Evolutionary conservation across 768 basidiomycete species (phyloP), one percentile per base, ranked within the genome.

Genomic region (Obba rivulosa): DNA sequence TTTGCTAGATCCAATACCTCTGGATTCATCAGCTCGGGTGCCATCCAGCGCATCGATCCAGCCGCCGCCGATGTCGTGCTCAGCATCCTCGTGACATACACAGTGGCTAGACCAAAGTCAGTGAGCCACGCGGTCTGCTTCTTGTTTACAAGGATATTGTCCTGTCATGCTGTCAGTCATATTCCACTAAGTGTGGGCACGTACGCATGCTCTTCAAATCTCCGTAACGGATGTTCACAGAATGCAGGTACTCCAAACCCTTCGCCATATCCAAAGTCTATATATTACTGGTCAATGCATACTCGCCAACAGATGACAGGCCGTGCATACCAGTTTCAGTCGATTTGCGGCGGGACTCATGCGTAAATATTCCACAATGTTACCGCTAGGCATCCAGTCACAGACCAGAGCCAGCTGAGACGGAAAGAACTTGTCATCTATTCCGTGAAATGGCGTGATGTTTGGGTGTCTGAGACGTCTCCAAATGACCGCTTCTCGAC

Each of bases 361-460:
- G 2, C 20, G 18, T 14, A 53, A 9, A 37, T 49, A 53, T 5
- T 23, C 41, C 11, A 40, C 22, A 28, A 53, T 35, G 20, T 43
- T 50, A 2, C 52, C 52, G 31, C 50, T 34, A 13, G 28, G 39
- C 52, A 53, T 53, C 52, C 52, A 53, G 11, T 24, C 40, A 3
- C 35, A 54, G 4, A 54, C 43, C 36, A 54, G 40, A 5, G 28
- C 18, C 8, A 45, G 25, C 13, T 13, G 7, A 5, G 28, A 13
- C 18, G 34, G 36, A n/a, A 46, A 54, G 14, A 46, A 20, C 18
- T 45, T 43, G 20, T 8, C 22, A 35, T 48, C 23, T 8, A 51
- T 43, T 10, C 49, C 43, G 4, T 28, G 8, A 23, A 51, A 51
- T 7, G 34, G 36, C 10, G 39, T 35, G 17, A 51, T 35, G n/a